phyloP scores from a whole-genome alignment of 179 eudicot genomes.

The Heliamphora pulchella region DNA sequence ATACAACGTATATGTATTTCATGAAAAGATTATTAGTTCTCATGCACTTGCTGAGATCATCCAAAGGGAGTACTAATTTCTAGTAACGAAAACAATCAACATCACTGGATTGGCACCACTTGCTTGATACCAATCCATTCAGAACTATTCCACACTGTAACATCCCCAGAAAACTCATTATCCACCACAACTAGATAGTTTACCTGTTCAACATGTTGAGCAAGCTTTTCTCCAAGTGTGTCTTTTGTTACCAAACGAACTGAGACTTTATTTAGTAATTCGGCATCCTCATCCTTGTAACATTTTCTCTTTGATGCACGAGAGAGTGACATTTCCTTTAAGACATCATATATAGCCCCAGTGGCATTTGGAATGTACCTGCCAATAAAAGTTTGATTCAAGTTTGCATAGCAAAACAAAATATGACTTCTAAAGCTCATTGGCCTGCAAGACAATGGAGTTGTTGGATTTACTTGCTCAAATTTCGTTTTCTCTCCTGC shows the following conservation, averaged over 20 bases:
- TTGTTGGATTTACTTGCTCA: conserved; percentile 58
- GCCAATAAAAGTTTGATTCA: conserved; percentile 11
- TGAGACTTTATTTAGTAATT: conserved; percentile 64
- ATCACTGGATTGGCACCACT: neutral
- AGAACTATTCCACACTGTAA: neutral
- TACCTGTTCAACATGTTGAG: conserved; percentile 91
- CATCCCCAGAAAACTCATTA: neutral
- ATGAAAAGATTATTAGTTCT: neutral
- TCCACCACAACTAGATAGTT: conserved; percentile 5
- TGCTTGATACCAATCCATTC: neutral
- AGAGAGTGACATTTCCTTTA: conserved; percentile 51
- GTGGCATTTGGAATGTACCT: conserved; percentile 90
- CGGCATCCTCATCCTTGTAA: conserved; percentile 58
- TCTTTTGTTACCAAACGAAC: conserved; percentile 46
- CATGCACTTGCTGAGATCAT: neutral
- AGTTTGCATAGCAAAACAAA: neutral
- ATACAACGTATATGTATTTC: neutral
- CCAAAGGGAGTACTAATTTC: neutral
- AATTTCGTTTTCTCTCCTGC: conserved; percentile 90
- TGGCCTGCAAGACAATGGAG: conserved; percentile 1
- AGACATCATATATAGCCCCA: conserved; percentile 64
- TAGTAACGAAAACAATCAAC: neutral
- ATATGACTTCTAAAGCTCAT: neutral
- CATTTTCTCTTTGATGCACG: conserved; percentile 65
- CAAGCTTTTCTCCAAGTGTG: conserved; percentile 69